Percentiles rank a stretch among this genome's conserved stretches.
Conservation (phyloP, 306 rosid genomes). For the Dryas alaskensis region DNA sequence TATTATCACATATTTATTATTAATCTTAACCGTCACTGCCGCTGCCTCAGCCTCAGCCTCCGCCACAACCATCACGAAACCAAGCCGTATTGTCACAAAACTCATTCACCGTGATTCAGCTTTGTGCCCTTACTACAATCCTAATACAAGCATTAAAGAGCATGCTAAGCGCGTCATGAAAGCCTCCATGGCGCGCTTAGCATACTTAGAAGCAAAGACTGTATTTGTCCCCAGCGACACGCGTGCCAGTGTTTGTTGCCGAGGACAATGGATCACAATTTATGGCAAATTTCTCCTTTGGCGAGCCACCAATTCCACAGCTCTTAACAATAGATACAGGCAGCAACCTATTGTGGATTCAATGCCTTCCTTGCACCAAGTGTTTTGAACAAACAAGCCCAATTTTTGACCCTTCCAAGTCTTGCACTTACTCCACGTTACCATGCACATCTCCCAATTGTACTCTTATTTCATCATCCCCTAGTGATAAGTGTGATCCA, state of each 20-base stretch:
- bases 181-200: not conserved
- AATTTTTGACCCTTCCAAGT: conserved; percentile 39
- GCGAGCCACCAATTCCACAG: conserved; percentile 46
- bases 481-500: not conserved
- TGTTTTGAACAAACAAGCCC: conserved; percentile 14
- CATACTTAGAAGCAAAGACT: conserved; percentile 4
- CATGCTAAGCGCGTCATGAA: not conserved
- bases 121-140: not conserved
- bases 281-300: conserved; percentile 41
- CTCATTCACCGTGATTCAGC: conserved; percentile 6
- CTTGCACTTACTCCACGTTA: conserved; percentile 25
- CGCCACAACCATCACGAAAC: not conserved
- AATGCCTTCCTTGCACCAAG: conserved; percentile 46
- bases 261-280: conserved; percentile 13
- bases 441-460: not conserved
- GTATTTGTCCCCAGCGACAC: not conserved
- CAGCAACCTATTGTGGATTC: conserved; percentile 38
- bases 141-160: conserved; percentile 1
- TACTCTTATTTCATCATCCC: not conserved
- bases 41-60: not conserved
- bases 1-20: not conserved
- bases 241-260: not conserved
- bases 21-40: not conserved
- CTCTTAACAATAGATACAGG: conserved; percentile 40
- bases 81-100: not conserved